phyloP scores from a whole-genome alignment of 1,139 yeast species.

The Kurtzmaniella quercitrusa region DNA sequence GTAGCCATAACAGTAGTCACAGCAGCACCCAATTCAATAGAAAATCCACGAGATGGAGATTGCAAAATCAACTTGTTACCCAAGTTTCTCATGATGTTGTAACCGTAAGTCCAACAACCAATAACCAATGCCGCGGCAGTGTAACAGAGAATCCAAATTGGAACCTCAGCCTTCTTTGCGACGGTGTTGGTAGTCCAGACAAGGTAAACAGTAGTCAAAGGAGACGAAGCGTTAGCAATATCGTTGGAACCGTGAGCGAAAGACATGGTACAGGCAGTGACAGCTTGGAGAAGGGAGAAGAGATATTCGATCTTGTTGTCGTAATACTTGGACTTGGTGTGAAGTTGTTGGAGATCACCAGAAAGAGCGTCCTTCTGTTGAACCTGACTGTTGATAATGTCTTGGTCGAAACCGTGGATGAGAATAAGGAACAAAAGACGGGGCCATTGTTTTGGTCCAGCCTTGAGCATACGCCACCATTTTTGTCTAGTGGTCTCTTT shows the following conservation, averaged over 20 bases:
- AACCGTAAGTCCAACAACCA: slow-evolving; percentile 73
- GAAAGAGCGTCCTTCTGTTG: slow-evolving; percentile 26
- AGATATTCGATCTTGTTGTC: slow-evolving; percentile 70
- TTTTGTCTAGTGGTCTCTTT: slow-evolving; percentile 32
- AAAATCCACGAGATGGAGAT: slow-evolving; percentile 78
- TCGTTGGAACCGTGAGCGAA: slow-evolving; percentile 84
- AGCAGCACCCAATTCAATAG: slow-evolving; percentile 78
- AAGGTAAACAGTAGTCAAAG: slow-evolving; percentile 61
- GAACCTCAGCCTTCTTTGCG: slow-evolving; percentile 52
- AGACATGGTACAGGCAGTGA: slow-evolving; percentile 78
- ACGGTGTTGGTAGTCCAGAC: slow-evolving; percentile 55
- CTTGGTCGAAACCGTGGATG: slow-evolving; percentile 62
- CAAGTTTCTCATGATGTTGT: slow-evolving; percentile 64
- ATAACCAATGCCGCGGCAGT: slow-evolving; percentile 65
- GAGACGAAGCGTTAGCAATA: slow-evolving; percentile 77
- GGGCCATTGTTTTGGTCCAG: slow-evolving; percentile 54
- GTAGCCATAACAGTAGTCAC: slow-evolving; percentile 74
- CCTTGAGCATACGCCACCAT: slow-evolving; percentile 40
- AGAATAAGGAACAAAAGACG: slow-evolving; percentile 43
- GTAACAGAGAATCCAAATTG: slow-evolving; percentile 67
- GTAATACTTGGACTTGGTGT: slow-evolving; percentile 57
- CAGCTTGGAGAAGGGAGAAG: slow-evolving; percentile 65
- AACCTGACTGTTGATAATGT: slow-evolving; percentile 53
- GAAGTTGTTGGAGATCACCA: slow-evolving; percentile 47
- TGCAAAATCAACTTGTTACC: slow-evolving; percentile 75